Conservation (phyloP, 129 eudicot genomes). For the Saussurea involucrata region DNA sequence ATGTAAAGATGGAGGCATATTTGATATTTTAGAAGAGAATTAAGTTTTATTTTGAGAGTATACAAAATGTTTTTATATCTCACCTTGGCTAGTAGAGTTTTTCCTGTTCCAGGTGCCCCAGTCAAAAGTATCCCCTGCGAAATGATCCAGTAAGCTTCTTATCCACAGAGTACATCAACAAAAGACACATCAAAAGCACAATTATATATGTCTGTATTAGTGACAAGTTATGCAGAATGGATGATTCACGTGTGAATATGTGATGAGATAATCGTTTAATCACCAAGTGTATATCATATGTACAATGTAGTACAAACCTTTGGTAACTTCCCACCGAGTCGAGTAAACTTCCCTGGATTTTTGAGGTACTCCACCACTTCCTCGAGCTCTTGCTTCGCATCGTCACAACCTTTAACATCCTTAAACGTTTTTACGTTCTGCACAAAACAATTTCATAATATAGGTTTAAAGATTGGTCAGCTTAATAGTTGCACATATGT, state of each 20-base stretch:
- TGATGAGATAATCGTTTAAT: background rate
- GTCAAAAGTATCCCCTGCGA: slow-evolving; percentile 96
- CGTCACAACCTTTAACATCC: slow-evolving; percentile 97
- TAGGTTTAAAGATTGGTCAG: background rate
- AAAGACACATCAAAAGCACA: background rate
- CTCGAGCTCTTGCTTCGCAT: slow-evolving; percentile 95
- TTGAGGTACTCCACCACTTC: slow-evolving; percentile 94
- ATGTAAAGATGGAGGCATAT: too few relatives aligned
- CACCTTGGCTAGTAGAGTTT: slow-evolving; percentile 97
- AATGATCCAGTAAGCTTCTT: background rate
- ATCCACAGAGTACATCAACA: background rate
- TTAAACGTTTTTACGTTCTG: slow-evolving; percentile 95
- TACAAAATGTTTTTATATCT: slow-evolving; percentile 2
- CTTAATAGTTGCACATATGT: background rate
- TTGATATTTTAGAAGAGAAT: too few relatives aligned
- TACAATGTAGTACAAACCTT: slow-evolving; percentile 57
- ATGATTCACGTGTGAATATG: background rate
- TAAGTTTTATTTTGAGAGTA: too few relatives aligned
- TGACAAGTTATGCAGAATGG: background rate
- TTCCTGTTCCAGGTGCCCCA: slow-evolving; percentile 99
- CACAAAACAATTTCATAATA: slow-evolving; percentile 22
- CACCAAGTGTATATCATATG: background rate
- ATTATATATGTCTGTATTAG: background rate
- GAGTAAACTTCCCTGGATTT: slow-evolving; percentile 91
- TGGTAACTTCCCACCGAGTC: slow-evolving; percentile 95